These are phyloP conservation scores for Sphagnum tenellum DNA, from an alignment of 225 moss, liverwort and hornwort species.

Conservation along the genomic window DNA sequence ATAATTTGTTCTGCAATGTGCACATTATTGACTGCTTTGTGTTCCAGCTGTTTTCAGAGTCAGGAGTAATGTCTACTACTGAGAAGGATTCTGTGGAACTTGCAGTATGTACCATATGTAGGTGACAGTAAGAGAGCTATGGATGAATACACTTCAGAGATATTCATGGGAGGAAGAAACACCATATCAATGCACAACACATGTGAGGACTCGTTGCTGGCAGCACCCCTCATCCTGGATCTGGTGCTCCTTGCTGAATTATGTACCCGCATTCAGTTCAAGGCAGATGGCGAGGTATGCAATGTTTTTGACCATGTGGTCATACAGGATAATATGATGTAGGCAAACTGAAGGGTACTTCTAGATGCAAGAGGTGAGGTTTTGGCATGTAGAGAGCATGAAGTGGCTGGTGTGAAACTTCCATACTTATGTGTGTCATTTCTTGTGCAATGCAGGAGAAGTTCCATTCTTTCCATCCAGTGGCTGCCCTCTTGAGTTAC, in stretches of 20 bases:
- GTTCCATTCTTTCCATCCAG: conserved; percentile 84
- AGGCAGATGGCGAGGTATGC: conserved; percentile 73
- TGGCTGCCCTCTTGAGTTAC: conserved; percentile 75
- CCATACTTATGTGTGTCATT: too few species aligned
- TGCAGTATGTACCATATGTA: conserved; percentile 97
- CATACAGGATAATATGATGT: too few species aligned
- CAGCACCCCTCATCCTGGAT: conserved; percentile 87
- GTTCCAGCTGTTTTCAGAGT: too few species aligned
- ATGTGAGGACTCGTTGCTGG: conserved; percentile 83
- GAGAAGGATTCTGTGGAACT: too few species aligned
- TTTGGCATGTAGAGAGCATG: too few species aligned
- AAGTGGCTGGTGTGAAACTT: too few species aligned
- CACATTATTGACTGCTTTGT: too few species aligned
- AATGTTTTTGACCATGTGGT: background rate
- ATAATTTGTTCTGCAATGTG: too few species aligned
- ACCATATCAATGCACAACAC: conserved; percentile 96
- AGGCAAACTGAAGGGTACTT: too few species aligned
- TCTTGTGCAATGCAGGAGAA: conserved; percentile 41
- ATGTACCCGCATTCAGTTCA: conserved; percentile 74
- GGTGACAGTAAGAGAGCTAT: conserved; percentile 96
- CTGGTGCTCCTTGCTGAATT: conserved; percentile 84
- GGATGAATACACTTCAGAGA: conserved; percentile 98
- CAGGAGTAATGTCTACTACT: too few species aligned
- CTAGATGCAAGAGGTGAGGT: too few species aligned
- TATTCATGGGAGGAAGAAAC: conserved; percentile 97